Base-by-base conservation (phyloP, 2,329 filamentous ascomycete genomes). In the Cytospora leucostoma region DNA sequence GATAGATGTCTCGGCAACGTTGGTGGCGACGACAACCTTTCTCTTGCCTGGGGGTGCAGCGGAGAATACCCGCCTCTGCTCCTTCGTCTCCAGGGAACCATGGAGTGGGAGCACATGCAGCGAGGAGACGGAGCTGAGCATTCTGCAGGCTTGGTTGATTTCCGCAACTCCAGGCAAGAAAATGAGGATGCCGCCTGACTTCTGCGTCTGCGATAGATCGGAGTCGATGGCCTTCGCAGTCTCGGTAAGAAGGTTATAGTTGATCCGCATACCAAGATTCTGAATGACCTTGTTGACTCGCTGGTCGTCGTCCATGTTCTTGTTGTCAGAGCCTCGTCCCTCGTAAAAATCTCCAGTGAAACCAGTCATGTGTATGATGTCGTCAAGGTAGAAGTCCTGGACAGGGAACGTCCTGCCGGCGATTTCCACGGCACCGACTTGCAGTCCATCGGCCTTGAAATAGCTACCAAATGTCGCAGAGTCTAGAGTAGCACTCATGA, bases 401-500 rank as follows among this genome's bases (percentile, higher is more conserved):
- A 99, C 93, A 0, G 94, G 93, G 73, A 90, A 94, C 5, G 94
- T 98, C 62, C 94, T 84, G 1, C 95, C 94, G 56, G 90, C 84
- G 68, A 98, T 97, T 73, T 96, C 89, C 11, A 98, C 89, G 64
- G 88, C 80, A 8, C 91, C 92, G 35, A 98, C 93, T 5, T 81
- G 82, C 13, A 86, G 73, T 2, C 84, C 84, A 58, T 87, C 84
- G 1, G 84, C 84, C 7, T 83, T 85, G 77, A 98, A 98, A 75
- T 98, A 98, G 62, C 86, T 79, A 68, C 87, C 87, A 74, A 98
- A 98, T 0, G 93, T 87, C 0, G 88, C 84, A 1, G 94, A 93
- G 75, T 99, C 93, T 3, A 98, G 85, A 0, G 94, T 99, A 2
- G 94, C 94, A 75, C 92, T 97, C 95, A 99, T 99, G 40, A 99